Percentiles rank a stretch among this genome's conserved stretches.
Conservation (phyloP, 2,329 filamentous ascomycete species). For the Rhinocladiella mackenziei region DNA sequence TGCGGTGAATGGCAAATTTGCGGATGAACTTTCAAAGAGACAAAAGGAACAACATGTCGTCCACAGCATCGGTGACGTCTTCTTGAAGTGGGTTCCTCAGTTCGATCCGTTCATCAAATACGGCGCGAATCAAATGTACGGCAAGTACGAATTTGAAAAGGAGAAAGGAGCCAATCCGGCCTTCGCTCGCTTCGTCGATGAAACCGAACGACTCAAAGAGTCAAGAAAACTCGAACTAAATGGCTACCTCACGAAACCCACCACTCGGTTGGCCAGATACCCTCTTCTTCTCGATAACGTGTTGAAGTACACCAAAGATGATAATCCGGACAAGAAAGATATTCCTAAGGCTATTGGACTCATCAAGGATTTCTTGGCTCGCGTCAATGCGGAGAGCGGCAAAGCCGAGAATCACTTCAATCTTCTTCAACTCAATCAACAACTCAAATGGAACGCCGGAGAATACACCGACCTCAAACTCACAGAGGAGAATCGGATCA, state of each 20-base stretch:
- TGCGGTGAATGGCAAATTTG: conserved; percentile 82
- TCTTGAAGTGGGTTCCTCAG: conserved; percentile 82
- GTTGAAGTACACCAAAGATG: conserved; percentile 83
- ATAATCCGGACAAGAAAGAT: conserved; percentile 83
- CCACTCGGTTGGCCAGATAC: conserved; percentile 89
- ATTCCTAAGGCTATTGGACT: conserved; percentile 82
- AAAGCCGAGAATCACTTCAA: conserved; percentile 98
- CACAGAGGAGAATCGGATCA: conserved; percentile 85
- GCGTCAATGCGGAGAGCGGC: conserved; percentile 91
- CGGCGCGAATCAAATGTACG: conserved; percentile 90
- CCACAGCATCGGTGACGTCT: conserved; percentile 85
- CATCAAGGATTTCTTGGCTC: conserved; percentile 80
- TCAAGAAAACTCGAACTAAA: conserved; percentile 95
- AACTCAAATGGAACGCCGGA: conserved; percentile 83
- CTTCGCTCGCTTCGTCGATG: conserved; percentile 90
- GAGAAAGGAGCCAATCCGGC: conserved; percentile 80
- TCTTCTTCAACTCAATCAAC: conserved; percentile 82
- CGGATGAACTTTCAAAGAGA: conserved; percentile 78
- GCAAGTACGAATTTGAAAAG: conserved; percentile 96
- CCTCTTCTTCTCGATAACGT: conserved; percentile 88
- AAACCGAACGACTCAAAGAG: conserved; percentile 92
- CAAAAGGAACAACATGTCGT: conserved; percentile 91
- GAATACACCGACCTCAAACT: conserved; percentile 92
- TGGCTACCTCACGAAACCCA: conserved; percentile 95
- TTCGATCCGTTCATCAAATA: conserved; percentile 97